Evolutionary conservation across 2,329 filamentous ascomycete genomes (phyloP).

Genomic region (Neobulgaria alba): DNA sequence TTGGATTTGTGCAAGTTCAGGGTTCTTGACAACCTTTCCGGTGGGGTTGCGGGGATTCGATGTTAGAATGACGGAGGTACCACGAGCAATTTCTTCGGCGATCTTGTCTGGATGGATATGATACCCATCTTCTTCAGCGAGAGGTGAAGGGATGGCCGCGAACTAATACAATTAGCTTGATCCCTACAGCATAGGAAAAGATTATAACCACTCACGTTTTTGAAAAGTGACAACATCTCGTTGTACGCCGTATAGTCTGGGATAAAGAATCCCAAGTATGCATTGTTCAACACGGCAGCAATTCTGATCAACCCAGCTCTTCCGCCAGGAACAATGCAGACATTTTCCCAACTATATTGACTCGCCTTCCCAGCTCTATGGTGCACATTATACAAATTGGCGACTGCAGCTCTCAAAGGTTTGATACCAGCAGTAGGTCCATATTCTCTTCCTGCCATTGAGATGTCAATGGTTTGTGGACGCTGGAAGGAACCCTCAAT

Average conservation of each 20-base stretch:
- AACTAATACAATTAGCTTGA: slow-evolving; percentile 45
- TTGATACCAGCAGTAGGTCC: slow-evolving; percentile 92
- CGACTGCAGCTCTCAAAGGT: slow-evolving; percentile 79
- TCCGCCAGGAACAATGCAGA: slow-evolving; percentile 90
- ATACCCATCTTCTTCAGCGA: slow-evolving; percentile 79
- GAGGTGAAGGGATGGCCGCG: slow-evolving; percentile 75
- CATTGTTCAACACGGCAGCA: slow-evolving; percentile 85
- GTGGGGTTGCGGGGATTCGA: slow-evolving; percentile 95
- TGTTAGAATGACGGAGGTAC: slow-evolving; percentile 81
- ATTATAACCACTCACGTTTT: slow-evolving; percentile 52
- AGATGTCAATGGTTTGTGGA: slow-evolving; percentile 70
- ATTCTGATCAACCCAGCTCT: slow-evolving; percentile 90
- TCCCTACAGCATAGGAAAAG: neutral
- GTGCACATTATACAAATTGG: slow-evolving; percentile 85
- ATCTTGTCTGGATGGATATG: slow-evolving; percentile 92
- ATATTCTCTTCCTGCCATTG: slow-evolving; percentile 75
- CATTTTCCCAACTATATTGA: slow-evolving; percentile 95
- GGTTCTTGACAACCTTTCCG: slow-evolving; percentile 75
- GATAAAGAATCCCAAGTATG: slow-evolving; percentile 89
- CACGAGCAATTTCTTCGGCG: slow-evolving; percentile 79
- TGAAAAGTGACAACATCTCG: slow-evolving; percentile 92
- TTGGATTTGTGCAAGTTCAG: slow-evolving; percentile 82
- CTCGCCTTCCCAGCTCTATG: slow-evolving; percentile 81
- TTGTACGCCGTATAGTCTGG: slow-evolving; percentile 96
- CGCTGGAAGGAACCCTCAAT: slow-evolving; percentile 84